These are phyloP conservation scores for Annulohypoxylon bovei DNA, from an alignment of 495 filamentous ascomycete genomes.

Conservation along the genomic window DNA sequence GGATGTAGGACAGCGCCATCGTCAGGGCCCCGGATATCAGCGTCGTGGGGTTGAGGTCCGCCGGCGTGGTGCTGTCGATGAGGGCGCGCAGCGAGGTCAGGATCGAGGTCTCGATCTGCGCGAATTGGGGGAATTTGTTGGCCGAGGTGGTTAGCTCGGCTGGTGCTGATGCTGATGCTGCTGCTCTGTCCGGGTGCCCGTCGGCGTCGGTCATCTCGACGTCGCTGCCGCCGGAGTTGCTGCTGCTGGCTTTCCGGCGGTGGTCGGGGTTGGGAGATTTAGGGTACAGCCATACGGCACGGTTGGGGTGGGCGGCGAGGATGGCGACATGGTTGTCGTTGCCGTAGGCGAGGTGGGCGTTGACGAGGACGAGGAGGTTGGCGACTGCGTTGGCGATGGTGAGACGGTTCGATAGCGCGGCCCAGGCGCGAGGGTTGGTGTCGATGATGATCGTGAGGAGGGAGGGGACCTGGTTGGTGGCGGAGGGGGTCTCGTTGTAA, in stretches of 20 bases:
- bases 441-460: slow-evolving; percentile 92
- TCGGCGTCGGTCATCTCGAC: slow-evolving; percentile 57
- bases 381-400: slow-evolving; percentile 85
- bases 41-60: slow-evolving; percentile 69
- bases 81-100: slow-evolving; percentile 74
- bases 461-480: slow-evolving; percentile 74
- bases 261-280: slow-evolving; percentile 44
- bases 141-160: slow-evolving; percentile 59
- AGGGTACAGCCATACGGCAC: slow-evolving; percentile 90
- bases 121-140: slow-evolving; percentile 95
- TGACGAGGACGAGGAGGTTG: slow-evolving; percentile 94
- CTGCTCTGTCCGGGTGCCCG: slow-evolving; percentile 2
- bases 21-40: slow-evolving; percentile 92
- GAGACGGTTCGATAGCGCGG: slow-evolving; percentile 76
- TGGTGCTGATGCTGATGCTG: slow-evolving; percentile 38
- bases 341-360: slow-evolving; percentile 92
- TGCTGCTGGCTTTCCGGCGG: slow-evolving; percentile 3
- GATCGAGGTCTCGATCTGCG: slow-evolving; percentile 81
- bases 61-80: slow-evolving; percentile 68
- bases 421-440: slow-evolving; percentile 96
- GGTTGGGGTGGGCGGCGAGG: slow-evolving; percentile 86
- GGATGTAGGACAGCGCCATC: slow-evolving; percentile 87
- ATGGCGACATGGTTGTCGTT: slow-evolving; percentile 92
- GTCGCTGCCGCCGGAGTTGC: slow-evolving; percentile 44
- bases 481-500: slow-evolving; percentile 66